Conservation (phyloP, 306 rosid genomes). For the Mucuna pruriens region DNA sequence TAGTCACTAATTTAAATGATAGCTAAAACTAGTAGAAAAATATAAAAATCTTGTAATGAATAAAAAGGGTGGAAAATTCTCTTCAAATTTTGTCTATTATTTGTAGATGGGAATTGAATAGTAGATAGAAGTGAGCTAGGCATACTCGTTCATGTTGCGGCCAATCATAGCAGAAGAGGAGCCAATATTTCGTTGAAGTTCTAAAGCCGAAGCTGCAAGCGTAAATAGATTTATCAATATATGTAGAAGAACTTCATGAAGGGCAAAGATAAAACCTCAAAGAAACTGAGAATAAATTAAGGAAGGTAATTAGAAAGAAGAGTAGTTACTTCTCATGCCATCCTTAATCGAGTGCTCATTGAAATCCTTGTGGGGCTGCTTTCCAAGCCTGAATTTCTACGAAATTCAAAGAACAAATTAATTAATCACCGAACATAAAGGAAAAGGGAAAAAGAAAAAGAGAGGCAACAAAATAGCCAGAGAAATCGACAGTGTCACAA, state of each 20-base stretch:
- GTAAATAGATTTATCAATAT: constrained; percentile 33
- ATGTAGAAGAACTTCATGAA: constrained; percentile 20
- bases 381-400: constrained; percentile 95
- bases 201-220: constrained; percentile 76
- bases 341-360: constrained; percentile 95
- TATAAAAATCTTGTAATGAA: too few species aligned
- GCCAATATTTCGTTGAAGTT: constrained; percentile 81
- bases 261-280: constrained; percentile 32
- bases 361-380: constrained; percentile 99
- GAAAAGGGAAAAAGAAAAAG: constrained; percentile 15
- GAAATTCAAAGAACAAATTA: constrained; percentile 16
- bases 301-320: constrained; percentile 53
- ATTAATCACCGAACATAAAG: constrained; percentile 35
- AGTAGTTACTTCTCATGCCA: constrained; percentile 63
- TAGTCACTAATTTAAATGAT: too few species aligned
- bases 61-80: background rate
- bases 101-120: background rate
- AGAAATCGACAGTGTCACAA: background rate
- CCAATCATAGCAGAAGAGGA: constrained; percentile 84
- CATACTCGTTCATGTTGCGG: constrained; percentile 97
- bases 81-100: background rate
- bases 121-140: background rate
- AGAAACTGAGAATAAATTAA: background rate
- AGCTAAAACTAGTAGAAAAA: too few species aligned
- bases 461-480: constrained; percentile 31